Evolutionary conservation across 1,139 yeast species (phyloP).

Genomic region (Candida tetrigidarum): DNA sequence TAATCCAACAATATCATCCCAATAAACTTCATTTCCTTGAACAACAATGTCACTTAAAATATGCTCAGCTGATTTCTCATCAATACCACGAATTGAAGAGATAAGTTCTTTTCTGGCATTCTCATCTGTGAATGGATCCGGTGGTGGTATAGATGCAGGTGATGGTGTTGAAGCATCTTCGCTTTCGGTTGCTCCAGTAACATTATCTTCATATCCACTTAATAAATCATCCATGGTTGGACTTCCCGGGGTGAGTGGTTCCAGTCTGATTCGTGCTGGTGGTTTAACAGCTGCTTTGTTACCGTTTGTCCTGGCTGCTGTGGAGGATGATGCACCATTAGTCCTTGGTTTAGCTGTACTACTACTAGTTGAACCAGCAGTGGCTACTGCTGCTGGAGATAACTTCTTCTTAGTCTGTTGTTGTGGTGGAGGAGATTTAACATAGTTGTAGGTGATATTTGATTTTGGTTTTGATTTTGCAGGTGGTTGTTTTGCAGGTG

Average conservation of each 20-base stretch:
- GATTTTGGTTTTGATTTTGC: slow-evolving; percentile 18
- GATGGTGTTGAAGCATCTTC: background rate
- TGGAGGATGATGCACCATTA: too few species aligned
- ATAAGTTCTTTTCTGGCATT: slow-evolving; percentile 64
- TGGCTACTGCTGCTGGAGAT: slow-evolving; percentile 3
- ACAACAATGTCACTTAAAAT: slow-evolving; percentile 91
- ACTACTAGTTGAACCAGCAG: too few species aligned
- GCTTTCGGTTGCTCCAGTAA: background rate
- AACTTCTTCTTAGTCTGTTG: slow-evolving; percentile 14
- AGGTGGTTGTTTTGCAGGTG: slow-evolving; percentile 22
- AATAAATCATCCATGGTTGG: slow-evolving; percentile 35
- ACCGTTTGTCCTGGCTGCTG: slow-evolving; percentile 7
- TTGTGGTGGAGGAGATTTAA: slow-evolving; percentile 19
- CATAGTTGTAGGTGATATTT: slow-evolving; percentile 38
- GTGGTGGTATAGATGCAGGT: background rate
- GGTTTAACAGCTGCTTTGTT: slow-evolving; percentile 11
- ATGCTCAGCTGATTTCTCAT: slow-evolving; percentile 52
- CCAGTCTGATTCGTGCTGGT: slow-evolving; percentile 6
- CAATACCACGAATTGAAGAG: slow-evolving; percentile 44
- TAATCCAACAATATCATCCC: slow-evolving; percentile 97
- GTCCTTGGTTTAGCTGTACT: slow-evolving; percentile 7
- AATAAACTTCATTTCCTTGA: slow-evolving; percentile 92
- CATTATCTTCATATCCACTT: slow-evolving; percentile 27
- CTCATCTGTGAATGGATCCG: slow-evolving; percentile 47
- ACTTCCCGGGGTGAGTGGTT: slow-evolving; percentile 14